Evolutionary conservation across 495 filamentous ascomycete species (phyloP), one percentile per base, ranked within the genome.

Genomic region (Lepraria neglecta): DNA sequence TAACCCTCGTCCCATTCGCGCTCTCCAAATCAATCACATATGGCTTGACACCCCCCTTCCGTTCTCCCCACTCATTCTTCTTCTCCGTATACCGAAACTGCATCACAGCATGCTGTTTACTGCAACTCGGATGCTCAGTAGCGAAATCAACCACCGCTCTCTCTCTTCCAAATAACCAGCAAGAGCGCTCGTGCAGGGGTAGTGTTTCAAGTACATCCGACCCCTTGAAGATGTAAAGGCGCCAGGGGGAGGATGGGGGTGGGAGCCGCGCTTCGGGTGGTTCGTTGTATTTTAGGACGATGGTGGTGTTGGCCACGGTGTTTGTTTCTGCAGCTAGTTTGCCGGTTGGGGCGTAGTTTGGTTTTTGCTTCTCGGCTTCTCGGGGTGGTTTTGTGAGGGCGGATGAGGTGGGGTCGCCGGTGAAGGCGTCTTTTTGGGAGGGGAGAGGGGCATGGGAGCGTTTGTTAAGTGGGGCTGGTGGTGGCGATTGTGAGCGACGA

Each of bases 21-120:
- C 90, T 95, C 67, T 96, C 92, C 47, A 98, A 72, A 75, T 98
- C 94, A 68, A 97, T 88, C 3, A 97, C 68, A 74, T 97, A 98
- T 11, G 89, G 90, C 75, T 84, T 90, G 40, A 97, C 95, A 61
- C 79, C 84, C 19, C 87, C 88, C 63, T 86, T 78, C 70, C 82
- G 85, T 69, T 95, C 89, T 40, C 91, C 92, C 70, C 63, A 94
- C 69, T 96, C 91, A 68, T 94, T 90, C 61, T 80, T 81, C 73
- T 87, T 91, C 65, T 87, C 86, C 24, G 88, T 82, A 70, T 88
- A 87, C 47, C 95, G 83, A 67, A 97, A 98, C 71, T 98, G 94
- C 40, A 98, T 78, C 30, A 91, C 95, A 4, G 94, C 95, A 73
- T 98, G 94, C 74, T 98, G 94, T 69, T 91, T 92, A 60, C 88